phyloP scores from a whole-genome alignment of 768 basidiomycete species.

The Hericium rajendrae region DNA sequence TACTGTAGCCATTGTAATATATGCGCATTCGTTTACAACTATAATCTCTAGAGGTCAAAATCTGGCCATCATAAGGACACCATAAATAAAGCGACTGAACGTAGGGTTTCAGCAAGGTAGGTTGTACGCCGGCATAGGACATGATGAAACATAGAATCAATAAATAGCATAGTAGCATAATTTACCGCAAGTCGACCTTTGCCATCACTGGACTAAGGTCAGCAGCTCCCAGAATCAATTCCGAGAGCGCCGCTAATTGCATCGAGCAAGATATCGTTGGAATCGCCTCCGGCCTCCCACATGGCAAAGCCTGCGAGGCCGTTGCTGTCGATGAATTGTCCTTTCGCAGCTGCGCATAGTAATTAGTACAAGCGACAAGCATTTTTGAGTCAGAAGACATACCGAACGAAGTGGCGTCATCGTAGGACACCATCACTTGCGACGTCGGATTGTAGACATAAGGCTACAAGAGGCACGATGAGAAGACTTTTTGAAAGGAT shows the following conservation, averaged over 20 bases:
- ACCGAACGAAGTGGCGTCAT: conserved; percentile 23
- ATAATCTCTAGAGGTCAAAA: no score
- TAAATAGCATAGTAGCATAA: background rate
- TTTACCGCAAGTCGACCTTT: background rate
- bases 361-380: background rate
- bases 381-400: no score
- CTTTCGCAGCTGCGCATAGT: conserved; percentile 29
- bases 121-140: background rate
- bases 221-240: background rate
- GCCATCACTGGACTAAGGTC: background rate
- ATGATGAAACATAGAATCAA: background rate
- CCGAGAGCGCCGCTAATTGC: conserved; percentile 20
- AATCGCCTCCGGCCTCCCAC: conserved; percentile 38
- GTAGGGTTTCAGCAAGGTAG: background rate
- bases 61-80: no score
- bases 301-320: conserved; percentile 35
- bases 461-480: conserved; percentile 14
- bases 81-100: no score
- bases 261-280: conserved; percentile 24
- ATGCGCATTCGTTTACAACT: no score
- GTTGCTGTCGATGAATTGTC: conserved; percentile 25
- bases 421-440: conserved; percentile 26
- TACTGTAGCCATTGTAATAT: background rate
- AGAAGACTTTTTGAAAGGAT: conserved; percentile 2
- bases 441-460: conserved; percentile 22